Evolutionary conservation across 2,329 filamentous ascomycete genomes (phyloP).

Genomic region (Fusarium camptoceras): DNA sequence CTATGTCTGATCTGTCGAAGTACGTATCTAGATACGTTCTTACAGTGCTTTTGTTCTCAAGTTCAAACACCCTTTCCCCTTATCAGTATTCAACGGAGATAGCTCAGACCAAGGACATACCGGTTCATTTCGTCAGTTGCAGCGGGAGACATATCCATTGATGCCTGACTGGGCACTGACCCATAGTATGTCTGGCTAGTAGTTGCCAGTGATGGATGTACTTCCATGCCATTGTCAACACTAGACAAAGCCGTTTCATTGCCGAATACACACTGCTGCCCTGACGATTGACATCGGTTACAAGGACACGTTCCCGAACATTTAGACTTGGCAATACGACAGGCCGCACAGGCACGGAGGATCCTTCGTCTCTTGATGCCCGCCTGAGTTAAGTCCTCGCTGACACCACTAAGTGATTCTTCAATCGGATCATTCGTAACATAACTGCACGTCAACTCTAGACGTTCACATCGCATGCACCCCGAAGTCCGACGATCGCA

Average conservation of each 20-base stretch:
- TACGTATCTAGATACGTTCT: constrained; percentile 38
- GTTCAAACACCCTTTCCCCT: constrained; percentile 18
- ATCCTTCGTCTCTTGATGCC: constrained; percentile 46
- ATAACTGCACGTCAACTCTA: constrained; percentile 34
- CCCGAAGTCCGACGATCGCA: constrained; percentile 40
- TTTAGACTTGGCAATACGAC: constrained; percentile 51
- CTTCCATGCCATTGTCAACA: background rate
- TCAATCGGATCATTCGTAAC: background rate
- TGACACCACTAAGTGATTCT: no score
- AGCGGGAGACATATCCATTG: background rate
- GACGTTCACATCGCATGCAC: constrained; percentile 36
- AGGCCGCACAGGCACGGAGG: constrained; percentile 49
- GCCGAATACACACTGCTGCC: constrained; percentile 15
- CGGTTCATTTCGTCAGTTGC: background rate
- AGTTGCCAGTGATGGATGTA: background rate
- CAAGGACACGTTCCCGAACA: constrained; percentile 52
- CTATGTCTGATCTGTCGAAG: constrained; percentile 36
- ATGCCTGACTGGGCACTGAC: background rate
- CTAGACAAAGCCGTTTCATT: background rate
- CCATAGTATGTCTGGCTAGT: background rate
- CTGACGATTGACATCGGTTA: constrained; percentile 44
- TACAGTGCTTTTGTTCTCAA: constrained; percentile 1
- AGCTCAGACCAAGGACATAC: background rate
- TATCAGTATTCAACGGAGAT: background rate
- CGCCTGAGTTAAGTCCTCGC: constrained; percentile 42